Evolutionary conservation across 768 basidiomycete species (phyloP), one percentile per base, ranked within the genome.

Genomic region (Amanita molliuscula): DNA sequence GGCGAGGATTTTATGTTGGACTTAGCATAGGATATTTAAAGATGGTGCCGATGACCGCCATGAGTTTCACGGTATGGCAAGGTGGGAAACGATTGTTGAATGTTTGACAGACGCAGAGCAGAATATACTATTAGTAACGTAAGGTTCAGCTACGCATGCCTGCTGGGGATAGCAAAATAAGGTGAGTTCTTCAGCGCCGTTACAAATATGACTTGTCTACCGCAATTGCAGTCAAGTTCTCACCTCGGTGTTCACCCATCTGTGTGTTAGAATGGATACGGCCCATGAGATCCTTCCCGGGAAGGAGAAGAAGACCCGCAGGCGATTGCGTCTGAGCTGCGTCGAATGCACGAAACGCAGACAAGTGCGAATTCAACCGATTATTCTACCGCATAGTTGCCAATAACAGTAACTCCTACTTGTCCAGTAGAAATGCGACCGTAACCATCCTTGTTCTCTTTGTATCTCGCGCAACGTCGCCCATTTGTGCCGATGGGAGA

Each of bases 31-130:
- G 95, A 2, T 96, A 90, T 67, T 58, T 97, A 48, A 97, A 98
- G 73, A 81, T 95, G 36, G 78, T 96, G 51, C 95, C 95, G 10
- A 95, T 97, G 93, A 95, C 84, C 20, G 90, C 92, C 51, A 84
- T 95, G 50, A 88, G 86, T 63, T 95, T 84, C 59, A 74, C 89
- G 8, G 85, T 84, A n/a, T 96, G 93, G 93, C 87, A 93, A 63
- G 71, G 79, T 53, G 74, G 79, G 59, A 88, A 88, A 67, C 67
- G 80, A 41, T 44, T 82, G 20, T 64, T 74, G 41, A 60, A 67
- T 59, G 71, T 72, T 50, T 73, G 65, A 65, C 52, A 53, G 31
- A 33, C 25, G 25, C 26, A 43, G 20, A 42, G 21, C 11, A 47
- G 29, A 29, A 18, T 34, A 48, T 10, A 48, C 20, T 36, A 36